Percentiles rank a stretch among this genome's conserved stretches.
phyloP scores from a whole-genome alignment of 1,139 yeast species.

The Nakaseomyces kungkrabaensis region DNA sequence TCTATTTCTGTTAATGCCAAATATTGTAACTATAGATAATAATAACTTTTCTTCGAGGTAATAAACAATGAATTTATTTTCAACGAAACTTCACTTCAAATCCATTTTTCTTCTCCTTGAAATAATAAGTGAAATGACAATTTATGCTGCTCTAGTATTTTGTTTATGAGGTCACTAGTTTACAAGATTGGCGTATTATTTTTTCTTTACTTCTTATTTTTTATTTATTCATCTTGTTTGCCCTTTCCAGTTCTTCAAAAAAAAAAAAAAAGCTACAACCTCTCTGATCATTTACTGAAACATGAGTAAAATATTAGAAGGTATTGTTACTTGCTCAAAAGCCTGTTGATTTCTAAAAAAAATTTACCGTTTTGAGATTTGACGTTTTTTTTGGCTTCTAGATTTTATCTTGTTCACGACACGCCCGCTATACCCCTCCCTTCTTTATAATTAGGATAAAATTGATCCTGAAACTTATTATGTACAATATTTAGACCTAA shows the following conservation, averaged over 20 bases:
- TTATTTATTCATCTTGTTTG: not conserved
- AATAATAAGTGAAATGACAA: no score
- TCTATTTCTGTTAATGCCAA: not conserved
- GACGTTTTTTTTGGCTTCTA: not conserved
- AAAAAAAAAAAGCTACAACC: not conserved
- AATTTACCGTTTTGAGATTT: no score
- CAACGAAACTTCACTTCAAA: no score
- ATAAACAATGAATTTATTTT: not conserved
- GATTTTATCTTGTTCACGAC: not conserved
- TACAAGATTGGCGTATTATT: not conserved
- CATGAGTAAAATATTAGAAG: no score
- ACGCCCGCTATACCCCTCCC: not conserved
- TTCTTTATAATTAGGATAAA: not conserved
- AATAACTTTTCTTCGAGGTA: not conserved
- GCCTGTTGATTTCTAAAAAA: no score
- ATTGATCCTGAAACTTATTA: no score
- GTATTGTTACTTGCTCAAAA: no score
- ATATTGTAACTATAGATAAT: not conserved
- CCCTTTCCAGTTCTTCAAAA: not conserved
- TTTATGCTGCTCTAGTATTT: no score
- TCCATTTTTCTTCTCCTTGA: no score
- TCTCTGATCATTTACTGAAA: no score
- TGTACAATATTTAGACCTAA: constrained; percentile 1
- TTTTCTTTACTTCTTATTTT: not conserved
- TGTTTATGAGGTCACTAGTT: no score